These are phyloP conservation scores for Pterocarpus macrocarpus DNA, from an alignment of 306 rosid genomes.

Conservation along the genomic window DNA sequence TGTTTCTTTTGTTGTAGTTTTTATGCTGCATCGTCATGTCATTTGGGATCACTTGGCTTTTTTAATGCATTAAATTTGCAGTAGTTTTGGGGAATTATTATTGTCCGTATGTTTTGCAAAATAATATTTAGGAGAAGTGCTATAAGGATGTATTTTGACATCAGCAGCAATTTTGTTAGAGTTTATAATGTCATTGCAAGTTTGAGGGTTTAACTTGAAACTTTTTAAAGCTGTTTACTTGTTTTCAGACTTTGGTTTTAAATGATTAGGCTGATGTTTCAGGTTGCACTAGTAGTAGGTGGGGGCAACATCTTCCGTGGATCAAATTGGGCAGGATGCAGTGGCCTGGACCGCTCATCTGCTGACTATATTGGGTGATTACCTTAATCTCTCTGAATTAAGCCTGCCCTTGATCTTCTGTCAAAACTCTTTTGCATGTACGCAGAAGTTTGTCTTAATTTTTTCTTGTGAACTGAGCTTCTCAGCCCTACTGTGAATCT, in stretches of 20 bases:
- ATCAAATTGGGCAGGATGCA: conserved; percentile 87
- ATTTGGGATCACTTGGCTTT: conserved; percentile 30
- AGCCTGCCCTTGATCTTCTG: conserved; percentile 29
- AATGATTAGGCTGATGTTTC: conserved; percentile 55
- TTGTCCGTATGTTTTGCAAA: conserved; percentile 15
- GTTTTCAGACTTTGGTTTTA: conserved; percentile 28
- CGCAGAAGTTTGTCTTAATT: conserved; percentile 6
- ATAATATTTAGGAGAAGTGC: conserved; percentile 1
- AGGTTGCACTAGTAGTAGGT: conserved; percentile 98
- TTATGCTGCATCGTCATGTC: not conserved
- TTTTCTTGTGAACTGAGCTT: not conserved
- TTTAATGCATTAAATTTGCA: conserved; percentile 21
- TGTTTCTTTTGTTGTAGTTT: conserved; percentile 19
- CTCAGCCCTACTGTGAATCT: conserved; percentile 5
- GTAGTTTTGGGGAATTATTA: conserved; percentile 14
- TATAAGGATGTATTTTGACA: conserved; percentile 11
- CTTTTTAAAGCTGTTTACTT: not conserved
- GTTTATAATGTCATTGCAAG: conserved; percentile 33
- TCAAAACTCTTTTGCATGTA: conserved; percentile 29
- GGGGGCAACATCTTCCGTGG: conserved; percentile 99
- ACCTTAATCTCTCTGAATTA: conserved; percentile 37
- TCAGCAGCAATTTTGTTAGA: conserved; percentile 1
- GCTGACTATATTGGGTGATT: conserved; percentile 96
- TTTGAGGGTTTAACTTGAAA: conserved; percentile 39
- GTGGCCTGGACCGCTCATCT: conserved; percentile 96